Evolutionary conservation across 1,284 basidiomycete genomes (phyloP).

Genomic region (Apiotrichum gamsii): DNA sequence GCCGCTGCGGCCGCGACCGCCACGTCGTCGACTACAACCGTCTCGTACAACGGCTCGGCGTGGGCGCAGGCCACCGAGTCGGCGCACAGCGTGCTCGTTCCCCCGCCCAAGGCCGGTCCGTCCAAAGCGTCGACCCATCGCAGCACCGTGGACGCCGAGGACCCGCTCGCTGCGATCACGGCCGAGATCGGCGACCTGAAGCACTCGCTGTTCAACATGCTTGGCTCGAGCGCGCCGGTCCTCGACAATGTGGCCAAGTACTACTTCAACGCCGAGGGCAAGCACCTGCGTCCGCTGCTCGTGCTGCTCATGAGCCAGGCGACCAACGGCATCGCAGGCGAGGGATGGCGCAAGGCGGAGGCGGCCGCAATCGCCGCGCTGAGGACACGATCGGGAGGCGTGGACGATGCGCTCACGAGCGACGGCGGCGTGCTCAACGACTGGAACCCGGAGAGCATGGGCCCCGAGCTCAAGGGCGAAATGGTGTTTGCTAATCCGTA

Average conservation of each 20-base stretch:
- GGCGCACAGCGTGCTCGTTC: constrained; percentile 36
- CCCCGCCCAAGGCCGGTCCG: constrained; percentile 12
- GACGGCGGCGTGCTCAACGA: constrained; percentile 46
- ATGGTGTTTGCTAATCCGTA: constrained; percentile 28
- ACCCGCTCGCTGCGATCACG: constrained; percentile 52
- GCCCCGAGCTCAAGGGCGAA: constrained; percentile 26
- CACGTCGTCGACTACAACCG: background rate
- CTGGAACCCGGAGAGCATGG: constrained; percentile 47
- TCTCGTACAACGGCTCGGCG: constrained; percentile 19
- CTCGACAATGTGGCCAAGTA: constrained; percentile 85
- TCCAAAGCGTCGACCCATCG: too few species aligned
- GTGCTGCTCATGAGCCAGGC: constrained; percentile 87
- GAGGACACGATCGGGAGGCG: constrained; percentile 17
- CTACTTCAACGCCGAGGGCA: constrained; percentile 76
- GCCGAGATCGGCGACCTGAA: constrained; percentile 70
- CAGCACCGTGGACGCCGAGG: constrained; percentile 15
- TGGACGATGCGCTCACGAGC: constrained; percentile 43
- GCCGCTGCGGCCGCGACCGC: constrained; percentile 6
- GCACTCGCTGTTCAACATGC: constrained; percentile 66
- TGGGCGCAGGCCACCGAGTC: constrained; percentile 45
- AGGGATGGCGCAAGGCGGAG: constrained; percentile 23
- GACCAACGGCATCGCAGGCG: constrained; percentile 67
- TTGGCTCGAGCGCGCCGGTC: constrained; percentile 82
- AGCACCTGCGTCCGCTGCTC: constrained; percentile 84
- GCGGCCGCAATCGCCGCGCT: constrained; percentile 1